Evolutionary conservation across 495 filamentous ascomycete species (phyloP), one percentile per base, ranked within the genome.

Genomic region (Chaetomium fimeti): DNA sequence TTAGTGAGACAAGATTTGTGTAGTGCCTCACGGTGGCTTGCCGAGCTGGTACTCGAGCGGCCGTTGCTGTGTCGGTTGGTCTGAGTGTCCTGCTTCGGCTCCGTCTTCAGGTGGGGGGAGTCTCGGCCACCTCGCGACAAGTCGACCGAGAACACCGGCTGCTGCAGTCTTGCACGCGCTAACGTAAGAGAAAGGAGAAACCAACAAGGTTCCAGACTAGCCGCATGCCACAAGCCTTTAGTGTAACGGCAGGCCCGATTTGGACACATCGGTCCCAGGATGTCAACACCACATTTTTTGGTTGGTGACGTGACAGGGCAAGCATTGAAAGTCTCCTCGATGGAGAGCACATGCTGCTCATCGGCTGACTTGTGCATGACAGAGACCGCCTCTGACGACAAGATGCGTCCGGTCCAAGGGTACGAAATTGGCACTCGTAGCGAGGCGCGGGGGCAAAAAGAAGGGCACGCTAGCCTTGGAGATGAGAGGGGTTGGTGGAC

Each of bases 381-480:
- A 43, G 32, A 43, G 48, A 25, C 24, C 9, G 20, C n/a, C 16
- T 29, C 18, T n/a, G 49, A 29, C 13, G 27, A 29, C 49, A 29
- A 54, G 2, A 15, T 24, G 20, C 47, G 8, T 52, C 12, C 27
- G 48, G 5, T 25, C 20, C 47, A 27, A 52, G 20, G 22, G 16
- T 27, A 16, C 5, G 48, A 52, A n/a, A 29, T 54, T 54, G 51
- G 51, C 28, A 18, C 13, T 32, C 51, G 28, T 25, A 32, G 51
- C 51, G 51, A 54, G 51, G n/a, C 51, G 51, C 51, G 51, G 51
- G 51, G 51, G 27, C 4, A n/a, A 16, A 29, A 52, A 28, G 4
- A 20, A 5, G 24, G 22, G n/a, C 9, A 27, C 40, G 40, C 40
- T 18, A 43, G 40, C 18, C 16, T 43, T 43, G 22, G 48, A 51